Percentiles rank a stretch among this genome's conserved stretches.
phyloP scores from a whole-genome alignment of 495 filamentous ascomycete genomes.

The Aspergillus coremiiformis region DNA sequence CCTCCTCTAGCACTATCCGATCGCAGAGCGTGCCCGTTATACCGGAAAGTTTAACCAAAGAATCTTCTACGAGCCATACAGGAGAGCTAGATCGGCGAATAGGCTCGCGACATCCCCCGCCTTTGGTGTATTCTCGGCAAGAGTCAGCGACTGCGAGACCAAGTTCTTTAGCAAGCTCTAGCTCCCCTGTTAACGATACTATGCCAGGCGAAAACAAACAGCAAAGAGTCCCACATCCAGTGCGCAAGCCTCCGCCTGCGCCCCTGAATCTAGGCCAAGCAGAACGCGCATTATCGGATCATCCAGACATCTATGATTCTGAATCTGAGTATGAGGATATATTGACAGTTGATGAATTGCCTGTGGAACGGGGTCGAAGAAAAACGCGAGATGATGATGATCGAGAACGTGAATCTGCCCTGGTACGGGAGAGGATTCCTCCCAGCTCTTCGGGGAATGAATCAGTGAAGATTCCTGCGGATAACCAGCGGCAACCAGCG shows the following conservation, averaged over 20 bases:
- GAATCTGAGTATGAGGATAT: slow-evolving; percentile 82
- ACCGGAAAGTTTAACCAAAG: background rate
- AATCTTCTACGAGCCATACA: background rate
- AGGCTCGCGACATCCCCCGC: slow-evolving; percentile 6
- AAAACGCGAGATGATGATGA: slow-evolving; percentile 89
- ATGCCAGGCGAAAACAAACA: slow-evolving; percentile 13
- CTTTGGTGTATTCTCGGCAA: slow-evolving; percentile 10
- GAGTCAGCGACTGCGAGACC: slow-evolving; percentile 14
- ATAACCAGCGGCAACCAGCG: slow-evolving; percentile 8
- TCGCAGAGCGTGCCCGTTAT: background rate
- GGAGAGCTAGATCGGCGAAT: slow-evolving; percentile 1
- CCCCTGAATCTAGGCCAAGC: slow-evolving; percentile 63
- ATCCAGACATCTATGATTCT: slow-evolving; percentile 50
- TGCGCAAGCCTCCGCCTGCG: slow-evolving; percentile 75
- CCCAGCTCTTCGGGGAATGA: slow-evolving; percentile 62
- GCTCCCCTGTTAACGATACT: slow-evolving; percentile 11
- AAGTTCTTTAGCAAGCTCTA: slow-evolving; percentile 12
- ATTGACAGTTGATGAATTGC: slow-evolving; percentile 56
- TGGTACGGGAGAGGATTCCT: slow-evolving; percentile 54
- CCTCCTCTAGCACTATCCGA: background rate
- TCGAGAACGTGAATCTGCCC: slow-evolving; percentile 59
- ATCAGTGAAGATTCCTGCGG: background rate
- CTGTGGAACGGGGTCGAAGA: slow-evolving; percentile 64
- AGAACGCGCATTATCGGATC: slow-evolving; percentile 33
- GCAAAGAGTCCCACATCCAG: slow-evolving; percentile 44